phyloP scores from a whole-genome alignment of 2,329 filamentous ascomycete species.

The Plenodomus lindquistii region DNA sequence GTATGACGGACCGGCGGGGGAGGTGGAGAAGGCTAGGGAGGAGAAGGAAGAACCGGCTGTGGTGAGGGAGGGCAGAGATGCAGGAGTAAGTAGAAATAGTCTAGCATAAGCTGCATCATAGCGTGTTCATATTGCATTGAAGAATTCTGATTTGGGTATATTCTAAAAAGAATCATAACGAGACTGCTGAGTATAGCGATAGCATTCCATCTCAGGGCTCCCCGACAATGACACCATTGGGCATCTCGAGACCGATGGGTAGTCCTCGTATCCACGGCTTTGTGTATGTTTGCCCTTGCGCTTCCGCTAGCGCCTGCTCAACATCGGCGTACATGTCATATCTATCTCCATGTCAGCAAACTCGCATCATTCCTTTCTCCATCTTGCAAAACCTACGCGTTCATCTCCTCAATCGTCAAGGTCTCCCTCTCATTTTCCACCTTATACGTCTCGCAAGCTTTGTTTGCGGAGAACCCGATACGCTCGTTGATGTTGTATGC shows the following conservation, averaged over 20 bases:
- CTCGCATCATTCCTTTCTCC: background rate
- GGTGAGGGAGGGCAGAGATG: constrained; percentile 5
- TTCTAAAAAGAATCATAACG: background rate
- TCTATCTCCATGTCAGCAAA: background rate
- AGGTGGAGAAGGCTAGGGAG: constrained; percentile 16
- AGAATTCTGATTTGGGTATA: background rate
- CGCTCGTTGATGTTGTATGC: constrained; percentile 46
- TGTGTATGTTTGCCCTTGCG: constrained; percentile 6
- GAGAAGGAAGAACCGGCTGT: constrained; percentile 9
- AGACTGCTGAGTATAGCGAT: too few relatives aligned
- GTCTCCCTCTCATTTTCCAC: constrained; percentile 65
- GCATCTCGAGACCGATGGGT: constrained; percentile 13
- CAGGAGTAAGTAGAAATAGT: background rate
- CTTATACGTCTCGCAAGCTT: constrained; percentile 51
- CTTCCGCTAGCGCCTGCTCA: constrained; percentile 17
- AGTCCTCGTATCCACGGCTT: constrained; percentile 9
- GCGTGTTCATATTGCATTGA: background rate
- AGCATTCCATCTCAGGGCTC: background rate
- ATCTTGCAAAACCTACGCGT: constrained; percentile 43
- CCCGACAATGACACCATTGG: constrained; percentile 8
- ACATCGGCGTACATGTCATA: constrained; percentile 29
- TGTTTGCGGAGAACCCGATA: constrained; percentile 43
- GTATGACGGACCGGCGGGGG: constrained; percentile 14
- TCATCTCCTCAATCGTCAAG: constrained; percentile 72
- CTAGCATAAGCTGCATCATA: too few relatives aligned